These are phyloP conservation scores for Penicillium macrosclerotiorum DNA, from an alignment of 495 filamentous ascomycete genomes.

Conservation along the genomic window DNA sequence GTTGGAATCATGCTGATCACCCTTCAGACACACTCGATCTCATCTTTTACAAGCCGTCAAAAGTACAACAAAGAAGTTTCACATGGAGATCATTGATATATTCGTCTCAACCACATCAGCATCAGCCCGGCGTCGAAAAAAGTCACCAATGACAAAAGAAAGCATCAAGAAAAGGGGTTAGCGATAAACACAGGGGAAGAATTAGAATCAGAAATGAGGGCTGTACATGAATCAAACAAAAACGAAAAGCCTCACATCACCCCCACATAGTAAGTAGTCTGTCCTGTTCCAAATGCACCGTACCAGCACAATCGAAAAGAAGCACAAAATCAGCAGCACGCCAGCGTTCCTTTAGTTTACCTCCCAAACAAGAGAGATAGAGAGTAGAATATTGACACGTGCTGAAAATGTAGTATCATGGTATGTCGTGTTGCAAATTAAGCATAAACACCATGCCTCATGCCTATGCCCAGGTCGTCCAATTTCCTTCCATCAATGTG, in stretches of 20 bases:
- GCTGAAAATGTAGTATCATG: too few relatives aligned
- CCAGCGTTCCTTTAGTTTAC: too few relatives aligned
- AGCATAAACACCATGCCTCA: conserved; percentile 9
- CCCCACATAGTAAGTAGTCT: not conserved
- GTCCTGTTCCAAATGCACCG: not conserved
- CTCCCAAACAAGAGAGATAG: too few relatives aligned
- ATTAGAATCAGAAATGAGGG: conserved; percentile 3
- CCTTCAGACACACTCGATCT: too few relatives aligned
- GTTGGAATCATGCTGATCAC: too few relatives aligned
- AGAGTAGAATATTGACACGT: too few relatives aligned
- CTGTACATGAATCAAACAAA: conserved; percentile 18
- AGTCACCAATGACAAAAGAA: conserved; percentile 3
- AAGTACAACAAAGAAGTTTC: not conserved
- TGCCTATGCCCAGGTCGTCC: not conserved
- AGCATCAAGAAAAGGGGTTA: not conserved
- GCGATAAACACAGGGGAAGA: conserved; percentile 15
- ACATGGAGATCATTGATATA: conserved; percentile 18
- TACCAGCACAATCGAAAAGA: too few relatives aligned
- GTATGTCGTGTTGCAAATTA: too few relatives aligned
- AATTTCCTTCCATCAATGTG: conserved; percentile 6
- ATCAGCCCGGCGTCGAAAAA: conserved; percentile 2
- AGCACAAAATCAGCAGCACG: too few relatives aligned
- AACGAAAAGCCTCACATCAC: not conserved
- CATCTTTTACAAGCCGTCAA: too few relatives aligned
- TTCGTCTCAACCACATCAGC: conserved; percentile 18